These are phyloP conservation scores for Starmerella riodocensis DNA, from an alignment of 805 yeast species.

Conservation along the genomic window DNA sequence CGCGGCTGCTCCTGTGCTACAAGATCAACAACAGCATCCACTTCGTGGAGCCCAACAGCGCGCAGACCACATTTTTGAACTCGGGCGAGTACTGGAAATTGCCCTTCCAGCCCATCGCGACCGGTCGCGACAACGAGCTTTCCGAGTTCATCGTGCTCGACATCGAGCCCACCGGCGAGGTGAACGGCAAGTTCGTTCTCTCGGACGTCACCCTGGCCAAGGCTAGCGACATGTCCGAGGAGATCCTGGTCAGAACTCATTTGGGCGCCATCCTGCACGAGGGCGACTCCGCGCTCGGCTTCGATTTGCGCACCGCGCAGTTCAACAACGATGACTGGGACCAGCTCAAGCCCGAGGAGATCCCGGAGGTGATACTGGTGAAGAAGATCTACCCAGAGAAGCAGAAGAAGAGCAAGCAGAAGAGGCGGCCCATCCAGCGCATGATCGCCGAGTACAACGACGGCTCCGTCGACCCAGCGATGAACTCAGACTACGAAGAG, in stretches of 20 bases:
- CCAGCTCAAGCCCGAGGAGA: constrained; percentile 29
- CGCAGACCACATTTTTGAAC: constrained; percentile 63
- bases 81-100: constrained; percentile 66
- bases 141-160: constrained; percentile 83
- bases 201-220: constrained; percentile 92
- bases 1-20: constrained; percentile 71
- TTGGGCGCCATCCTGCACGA: constrained; percentile 90
- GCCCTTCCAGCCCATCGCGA: constrained; percentile 39
- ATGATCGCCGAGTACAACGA: constrained; percentile 95
- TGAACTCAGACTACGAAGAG: constrained; percentile 48
- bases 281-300: constrained; percentile 91
- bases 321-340: constrained; percentile 40
- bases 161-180: constrained; percentile 79
- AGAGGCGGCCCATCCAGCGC: constrained; percentile 79
- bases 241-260: constrained; percentile 78
- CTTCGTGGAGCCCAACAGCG: constrained; percentile 70
- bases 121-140: constrained; percentile 55
- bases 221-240: constrained; percentile 72
- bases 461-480: constrained; percentile 46
- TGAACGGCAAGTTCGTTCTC: constrained; percentile 61
- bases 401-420: constrained; percentile 45
- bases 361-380: constrained; percentile 73
- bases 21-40: constrained; percentile 73
- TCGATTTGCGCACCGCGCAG: constrained; percentile 70
- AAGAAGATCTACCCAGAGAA: constrained; percentile 83